Evolutionary conservation across 23 red algal species (phyloP).

Genomic region (Pyropia yezoensis): DNA sequence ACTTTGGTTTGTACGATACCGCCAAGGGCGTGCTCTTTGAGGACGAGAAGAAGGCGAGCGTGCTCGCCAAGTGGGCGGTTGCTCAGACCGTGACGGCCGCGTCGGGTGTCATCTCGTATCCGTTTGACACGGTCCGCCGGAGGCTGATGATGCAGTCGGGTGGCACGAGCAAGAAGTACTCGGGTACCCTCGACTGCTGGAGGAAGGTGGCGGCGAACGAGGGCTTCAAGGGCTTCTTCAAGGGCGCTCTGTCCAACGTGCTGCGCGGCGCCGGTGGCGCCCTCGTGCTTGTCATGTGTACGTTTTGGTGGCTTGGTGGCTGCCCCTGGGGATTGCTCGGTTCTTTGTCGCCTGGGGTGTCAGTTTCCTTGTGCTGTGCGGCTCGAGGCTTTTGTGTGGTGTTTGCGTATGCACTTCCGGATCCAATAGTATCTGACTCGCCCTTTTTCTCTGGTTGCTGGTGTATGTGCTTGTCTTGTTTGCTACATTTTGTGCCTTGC

Average conservation of each 20-base stretch:
- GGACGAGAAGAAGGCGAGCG: slow-evolving; percentile 77
- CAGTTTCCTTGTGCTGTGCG: no score
- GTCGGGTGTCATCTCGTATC: slow-evolving; percentile 93
- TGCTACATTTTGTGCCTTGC: no score
- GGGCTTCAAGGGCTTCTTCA: slow-evolving; percentile 83
- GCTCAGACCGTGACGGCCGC: slow-evolving; percentile 86
- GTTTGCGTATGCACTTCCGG: no score
- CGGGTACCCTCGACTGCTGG: slow-evolving; percentile 94
- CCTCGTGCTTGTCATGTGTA: slow-evolving; percentile 87
- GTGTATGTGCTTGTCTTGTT: no score
- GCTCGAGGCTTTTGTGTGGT: no score
- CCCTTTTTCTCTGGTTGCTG: no score
- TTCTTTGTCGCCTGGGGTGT: no score
- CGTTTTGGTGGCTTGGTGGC: no score
- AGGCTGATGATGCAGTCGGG: slow-evolving; percentile 99
- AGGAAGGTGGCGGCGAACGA: slow-evolving; percentile 85
- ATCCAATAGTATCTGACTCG: no score
- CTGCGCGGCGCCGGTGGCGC: slow-evolving; percentile 95
- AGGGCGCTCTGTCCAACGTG: slow-evolving; percentile 95
- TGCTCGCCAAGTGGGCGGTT: slow-evolving; percentile 87
- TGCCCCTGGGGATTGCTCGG: no score
- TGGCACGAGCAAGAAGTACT: slow-evolving; percentile 81
- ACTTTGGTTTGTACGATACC: slow-evolving; percentile 97
- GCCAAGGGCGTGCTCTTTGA: slow-evolving; percentile 88
- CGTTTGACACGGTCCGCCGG: slow-evolving; percentile 98